Conservation (phyloP, 805 yeast genomes). For the Grigorovia yakushimaensis region DNA sequence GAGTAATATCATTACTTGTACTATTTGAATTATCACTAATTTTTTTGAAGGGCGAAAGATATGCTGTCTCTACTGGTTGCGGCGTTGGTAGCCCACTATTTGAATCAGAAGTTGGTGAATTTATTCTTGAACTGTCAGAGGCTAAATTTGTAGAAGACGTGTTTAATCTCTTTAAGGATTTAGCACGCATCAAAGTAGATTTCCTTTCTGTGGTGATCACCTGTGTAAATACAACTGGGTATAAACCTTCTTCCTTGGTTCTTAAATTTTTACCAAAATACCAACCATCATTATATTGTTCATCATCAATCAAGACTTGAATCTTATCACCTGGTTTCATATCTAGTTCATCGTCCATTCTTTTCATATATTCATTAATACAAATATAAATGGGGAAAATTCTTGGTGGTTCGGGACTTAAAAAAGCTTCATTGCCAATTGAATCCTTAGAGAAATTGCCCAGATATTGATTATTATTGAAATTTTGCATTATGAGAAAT, state of each 20-base stretch:
- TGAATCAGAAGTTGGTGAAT: conserved; percentile 7
- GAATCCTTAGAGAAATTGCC: conserved; percentile 1
- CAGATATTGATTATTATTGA: neutral
- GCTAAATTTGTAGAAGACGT: conserved; percentile 17
- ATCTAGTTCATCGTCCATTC: conserved; percentile 83
- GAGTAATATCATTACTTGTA: neutral
- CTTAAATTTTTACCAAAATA: conserved; percentile 75
- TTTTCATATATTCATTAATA: conserved; percentile 76
- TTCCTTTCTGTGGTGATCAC: conserved; percentile 30
- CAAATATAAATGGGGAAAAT: conserved; percentile 38
- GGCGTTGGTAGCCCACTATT: conserved; percentile 21
- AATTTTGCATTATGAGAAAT: neutral
- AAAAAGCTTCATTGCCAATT: conserved; percentile 1
- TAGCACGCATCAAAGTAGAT: conserved; percentile 43
- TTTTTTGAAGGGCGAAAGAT: conserved; percentile 2
- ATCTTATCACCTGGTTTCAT: conserved; percentile 75
- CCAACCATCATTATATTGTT: conserved; percentile 96
- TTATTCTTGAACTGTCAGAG: neutral
- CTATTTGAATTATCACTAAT: conserved; percentile 2
- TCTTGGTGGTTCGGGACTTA: conserved; percentile 5
- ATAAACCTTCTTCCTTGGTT: conserved; percentile 72
- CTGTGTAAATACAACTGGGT: conserved; percentile 84
- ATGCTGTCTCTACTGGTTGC: conserved; percentile 20
- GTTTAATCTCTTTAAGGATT: conserved; percentile 43
- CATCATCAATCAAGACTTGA: conserved; percentile 85